A percentile compares a stretch with the other conserved stretches of the same genome.
phyloP scores from a whole-genome alignment of 106 monocot species.

The Iris macrosiphon region DNA sequence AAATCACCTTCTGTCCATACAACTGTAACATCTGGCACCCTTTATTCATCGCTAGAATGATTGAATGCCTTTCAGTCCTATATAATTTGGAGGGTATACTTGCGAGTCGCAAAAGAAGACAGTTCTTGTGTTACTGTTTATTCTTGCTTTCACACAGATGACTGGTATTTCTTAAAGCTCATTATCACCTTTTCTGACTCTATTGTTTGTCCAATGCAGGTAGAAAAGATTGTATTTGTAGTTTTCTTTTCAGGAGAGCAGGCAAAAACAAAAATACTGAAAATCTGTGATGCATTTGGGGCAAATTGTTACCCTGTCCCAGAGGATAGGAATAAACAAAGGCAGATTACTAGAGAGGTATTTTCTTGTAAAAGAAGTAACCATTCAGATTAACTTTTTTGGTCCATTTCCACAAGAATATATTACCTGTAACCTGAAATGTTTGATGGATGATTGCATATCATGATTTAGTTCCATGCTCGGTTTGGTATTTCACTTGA shows the following conservation, averaged over 20 bases:
- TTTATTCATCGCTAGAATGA: not conserved
- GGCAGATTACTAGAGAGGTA: conserved; percentile 82
- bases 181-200: not conserved
- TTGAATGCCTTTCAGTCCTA: not conserved
- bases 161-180: not conserved
- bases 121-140: too few species aligned
- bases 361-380: not conserved
- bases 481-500: not conserved
- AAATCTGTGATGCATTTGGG: conserved; percentile 90
- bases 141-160: too few species aligned
- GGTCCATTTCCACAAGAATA: too few species aligned
- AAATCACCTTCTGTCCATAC: not conserved
- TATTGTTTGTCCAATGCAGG: conserved; percentile 31
- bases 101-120: not conserved
- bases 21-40: too few species aligned
- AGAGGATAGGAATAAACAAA: conserved; percentile 77
- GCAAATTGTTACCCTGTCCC: conserved; percentile 98
- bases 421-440: too few species aligned
- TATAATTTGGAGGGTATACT: not conserved
- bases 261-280: conserved; percentile 77
- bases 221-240: conserved; percentile 91
- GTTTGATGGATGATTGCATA: too few species aligned
- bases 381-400: not conserved
- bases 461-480: too few species aligned
- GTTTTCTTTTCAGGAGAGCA: conserved; percentile 96